Evolutionary conservation across 768 basidiomycete species (phyloP), one percentile per base, ranked within the genome.

Genomic region (Podaxis sp.): DNA sequence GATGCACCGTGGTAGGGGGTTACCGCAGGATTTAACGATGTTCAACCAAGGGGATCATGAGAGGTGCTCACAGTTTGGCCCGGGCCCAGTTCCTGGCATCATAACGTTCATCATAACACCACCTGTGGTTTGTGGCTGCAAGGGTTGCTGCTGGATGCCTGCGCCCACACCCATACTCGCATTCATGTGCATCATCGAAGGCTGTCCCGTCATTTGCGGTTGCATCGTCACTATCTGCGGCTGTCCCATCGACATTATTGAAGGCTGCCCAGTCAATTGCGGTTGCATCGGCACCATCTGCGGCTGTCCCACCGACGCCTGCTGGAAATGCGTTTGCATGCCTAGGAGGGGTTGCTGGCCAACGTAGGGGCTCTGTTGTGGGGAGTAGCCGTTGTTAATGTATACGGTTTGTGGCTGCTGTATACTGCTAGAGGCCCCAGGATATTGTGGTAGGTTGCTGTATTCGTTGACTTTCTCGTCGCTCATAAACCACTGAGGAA

Each of bases 81-180:
- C 44, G 7, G 22, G 12, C 60, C 49, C 46, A 42, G 24, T 48
- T 36, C 60, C 60, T 36, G 52, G 53, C 52, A 42, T 42, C 52
- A 61, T 61, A 3, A 54, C 60, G 11, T 54, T 61, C 52, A 61
- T 61, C 53, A 61, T 61, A 19, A 55, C 60, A 36, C 26, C 26
- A 26, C 60, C 60, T 13, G 52, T 61, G 28, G 52, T 11, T 22
- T 48, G 53, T 4, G 53, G 53, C n/a, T 61, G 60, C 17, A 55
- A 46, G 0, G 60, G 60, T 38, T 61, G 53, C 24, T 54, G 52
- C 17, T 38, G 30, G 19, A 12, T 22, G 9, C 48, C 48, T 5
- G 36, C 26, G 9, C 30, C 26, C 60, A 36, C 30, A 2, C 22
- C n/a, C 49, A 46, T 51, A 3, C 12, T n/a, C 13, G 49, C 42